A percentile compares a stretch with the other conserved stretches of the same genome.
Conservation (phyloP, 1,284 basidiomycete species). For the Ustilago loliicola region DNA sequence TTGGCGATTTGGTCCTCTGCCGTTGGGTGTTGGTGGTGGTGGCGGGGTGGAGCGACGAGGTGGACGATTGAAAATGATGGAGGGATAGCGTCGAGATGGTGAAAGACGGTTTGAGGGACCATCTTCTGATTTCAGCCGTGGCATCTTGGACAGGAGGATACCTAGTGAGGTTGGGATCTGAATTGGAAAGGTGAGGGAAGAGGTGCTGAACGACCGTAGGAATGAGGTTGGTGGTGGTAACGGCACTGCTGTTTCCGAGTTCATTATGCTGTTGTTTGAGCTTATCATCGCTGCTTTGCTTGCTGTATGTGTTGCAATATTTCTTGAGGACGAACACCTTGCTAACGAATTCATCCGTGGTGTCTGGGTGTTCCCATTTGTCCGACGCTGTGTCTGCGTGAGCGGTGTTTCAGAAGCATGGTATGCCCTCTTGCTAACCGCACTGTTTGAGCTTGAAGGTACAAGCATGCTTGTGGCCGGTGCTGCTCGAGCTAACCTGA, state of each 20-base stretch:
- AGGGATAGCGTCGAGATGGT: slow-evolving; percentile 9
- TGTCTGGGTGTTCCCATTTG: neutral
- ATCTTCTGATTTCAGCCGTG: slow-evolving; percentile 18
- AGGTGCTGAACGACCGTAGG: slow-evolving; percentile 23
- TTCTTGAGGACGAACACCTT: neutral
- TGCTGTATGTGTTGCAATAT: neutral
- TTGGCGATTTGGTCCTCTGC: neutral
- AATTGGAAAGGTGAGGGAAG: neutral
- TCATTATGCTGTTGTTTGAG: neutral
- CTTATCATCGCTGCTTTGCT: neutral
- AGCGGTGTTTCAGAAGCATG: neutral
- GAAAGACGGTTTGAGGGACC: neutral
- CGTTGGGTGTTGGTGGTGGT: neutral
- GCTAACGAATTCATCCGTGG: neutral
- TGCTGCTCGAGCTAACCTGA: neutral
- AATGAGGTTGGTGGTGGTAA: neutral
- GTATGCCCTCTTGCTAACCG: neutral
- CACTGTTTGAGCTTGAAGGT: neutral
- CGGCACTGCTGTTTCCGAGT: neutral
- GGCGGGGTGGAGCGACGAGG: neutral
- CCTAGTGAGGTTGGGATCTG: neutral
- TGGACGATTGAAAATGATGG: slow-evolving; percentile 19
- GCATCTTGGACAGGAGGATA: slow-evolving; percentile 12
- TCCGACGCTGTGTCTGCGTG: neutral
- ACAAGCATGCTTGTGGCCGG: neutral